phyloP scores from a whole-genome alignment of 257 asterid species.

The Nicotiana undulata region DNA sequence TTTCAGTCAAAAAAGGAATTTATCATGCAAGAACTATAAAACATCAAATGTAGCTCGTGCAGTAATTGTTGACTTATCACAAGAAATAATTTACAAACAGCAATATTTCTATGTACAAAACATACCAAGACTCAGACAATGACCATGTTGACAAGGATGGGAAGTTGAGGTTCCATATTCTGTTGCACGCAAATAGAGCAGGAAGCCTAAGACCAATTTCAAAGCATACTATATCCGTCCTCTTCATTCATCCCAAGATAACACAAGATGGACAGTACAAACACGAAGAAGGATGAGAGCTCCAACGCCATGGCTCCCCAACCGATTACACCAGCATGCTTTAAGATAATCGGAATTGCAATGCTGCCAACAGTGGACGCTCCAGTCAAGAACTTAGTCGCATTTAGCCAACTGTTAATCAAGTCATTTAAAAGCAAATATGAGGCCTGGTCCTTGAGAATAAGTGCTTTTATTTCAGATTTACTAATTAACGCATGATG shows the following conservation, averaged over 20 bases:
- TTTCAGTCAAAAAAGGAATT: not conserved
- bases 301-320: slow-evolving; percentile 97
- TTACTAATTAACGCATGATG: not conserved
- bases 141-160: not conserved
- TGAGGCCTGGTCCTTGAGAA: slow-evolving; percentile 13
- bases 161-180: not conserved
- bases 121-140: not conserved
- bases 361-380: slow-evolving; percentile 84
- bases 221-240: slow-evolving; percentile 54
- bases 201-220: not conserved
- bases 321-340: slow-evolving; percentile 84
- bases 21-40: not conserved
- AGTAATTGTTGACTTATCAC: not conserved
- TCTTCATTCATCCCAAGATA: slow-evolving; percentile 45
- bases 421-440: not conserved
- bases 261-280: slow-evolving; percentile 57
- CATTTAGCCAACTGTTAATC: slow-evolving; percentile 71
- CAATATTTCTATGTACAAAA: not conserved
- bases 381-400: slow-evolving; percentile 81
- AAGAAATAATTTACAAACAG: not conserved
- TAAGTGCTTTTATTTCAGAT: not conserved
- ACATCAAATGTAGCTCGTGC: not conserved
- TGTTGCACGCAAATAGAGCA: not conserved
- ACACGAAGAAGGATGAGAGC: slow-evolving; percentile 65
- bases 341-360: slow-evolving; percentile 77